Conservation (phyloP, 2,329 filamentous ascomycete species). For the Endoconidiophora polonica region DNA sequence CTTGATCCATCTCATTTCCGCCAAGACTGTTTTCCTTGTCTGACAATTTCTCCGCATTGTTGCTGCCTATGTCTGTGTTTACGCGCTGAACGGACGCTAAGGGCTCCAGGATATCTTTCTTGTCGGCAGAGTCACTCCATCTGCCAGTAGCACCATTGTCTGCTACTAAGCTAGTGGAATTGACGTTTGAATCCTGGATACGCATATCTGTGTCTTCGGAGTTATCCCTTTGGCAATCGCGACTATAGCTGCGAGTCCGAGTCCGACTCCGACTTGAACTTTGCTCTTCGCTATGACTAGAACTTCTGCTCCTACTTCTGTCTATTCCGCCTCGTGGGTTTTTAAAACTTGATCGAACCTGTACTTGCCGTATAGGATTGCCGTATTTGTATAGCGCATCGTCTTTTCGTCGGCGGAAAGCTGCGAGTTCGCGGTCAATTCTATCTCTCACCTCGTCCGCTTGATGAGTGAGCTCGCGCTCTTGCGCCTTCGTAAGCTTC, state of each 20-base stretch:
- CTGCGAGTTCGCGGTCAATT: slow-evolving; percentile 47
- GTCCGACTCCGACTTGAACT: slow-evolving; percentile 13
- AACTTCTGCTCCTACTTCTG: slow-evolving; percentile 10
- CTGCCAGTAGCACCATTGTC: too few species aligned
- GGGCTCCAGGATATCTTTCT: too few species aligned
- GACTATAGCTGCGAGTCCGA: not conserved
- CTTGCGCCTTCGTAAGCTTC: slow-evolving; percentile 52
- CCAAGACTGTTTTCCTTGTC: too few species aligned
- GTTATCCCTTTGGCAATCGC: not conserved
- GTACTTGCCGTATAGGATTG: slow-evolving; percentile 2
- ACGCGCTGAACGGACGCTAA: too few species aligned
- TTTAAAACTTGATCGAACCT: not conserved
- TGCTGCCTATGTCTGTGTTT: too few species aligned
- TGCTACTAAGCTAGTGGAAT: too few species aligned
- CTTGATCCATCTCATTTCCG: too few species aligned
- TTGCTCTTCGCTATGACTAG: slow-evolving; percentile 17
- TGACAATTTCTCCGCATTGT: too few species aligned
- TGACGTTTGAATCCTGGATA: too few species aligned
- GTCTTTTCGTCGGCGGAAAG: slow-evolving; percentile 38
- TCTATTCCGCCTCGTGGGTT: not conserved
- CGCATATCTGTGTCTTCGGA: not conserved
- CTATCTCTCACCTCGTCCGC: slow-evolving; percentile 44
- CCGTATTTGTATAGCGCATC: slow-evolving; percentile 20
- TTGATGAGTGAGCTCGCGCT: slow-evolving; percentile 54
- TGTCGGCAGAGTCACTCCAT: too few species aligned